Conservation (phyloP, 2,329 filamentous ascomycete species). For the Colletotrichum coccodes region DNA sequence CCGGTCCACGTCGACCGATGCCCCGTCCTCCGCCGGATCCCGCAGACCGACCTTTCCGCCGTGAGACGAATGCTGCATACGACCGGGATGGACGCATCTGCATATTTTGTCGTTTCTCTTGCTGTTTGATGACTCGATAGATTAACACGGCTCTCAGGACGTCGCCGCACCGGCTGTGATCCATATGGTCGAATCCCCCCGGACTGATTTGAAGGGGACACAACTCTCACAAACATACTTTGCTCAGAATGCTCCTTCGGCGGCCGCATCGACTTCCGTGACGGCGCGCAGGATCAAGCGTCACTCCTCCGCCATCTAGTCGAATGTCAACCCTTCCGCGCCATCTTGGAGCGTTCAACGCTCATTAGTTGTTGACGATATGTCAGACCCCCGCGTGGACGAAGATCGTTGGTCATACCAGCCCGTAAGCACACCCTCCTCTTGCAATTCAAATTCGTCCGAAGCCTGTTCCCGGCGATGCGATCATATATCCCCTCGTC, state of each 20-base stretch:
- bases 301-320: background rate
- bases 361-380: background rate
- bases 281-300: background rate
- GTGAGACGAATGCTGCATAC: background rate
- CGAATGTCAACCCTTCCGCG: no score
- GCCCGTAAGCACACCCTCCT: background rate
- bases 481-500: background rate
- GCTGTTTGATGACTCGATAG: background rate
- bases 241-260: background rate
- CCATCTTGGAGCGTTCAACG: background rate
- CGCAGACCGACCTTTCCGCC: background rate
- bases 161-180: background rate
- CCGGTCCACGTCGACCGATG: background rate
- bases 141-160: background rate
- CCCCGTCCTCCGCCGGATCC: no score
- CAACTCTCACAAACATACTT: background rate
- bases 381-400: background rate
- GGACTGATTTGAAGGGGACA: background rate
- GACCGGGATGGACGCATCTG: no score
- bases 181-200: no score
- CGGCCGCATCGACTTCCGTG: no score
- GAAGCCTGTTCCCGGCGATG: background rate
- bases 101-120: background rate
- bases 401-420: background rate
- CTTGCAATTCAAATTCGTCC: background rate